Evolutionary conservation across 495 filamentous ascomycete species (phyloP), one percentile per base, ranked within the genome.

Genomic region (Aspergillus diversus): DNA sequence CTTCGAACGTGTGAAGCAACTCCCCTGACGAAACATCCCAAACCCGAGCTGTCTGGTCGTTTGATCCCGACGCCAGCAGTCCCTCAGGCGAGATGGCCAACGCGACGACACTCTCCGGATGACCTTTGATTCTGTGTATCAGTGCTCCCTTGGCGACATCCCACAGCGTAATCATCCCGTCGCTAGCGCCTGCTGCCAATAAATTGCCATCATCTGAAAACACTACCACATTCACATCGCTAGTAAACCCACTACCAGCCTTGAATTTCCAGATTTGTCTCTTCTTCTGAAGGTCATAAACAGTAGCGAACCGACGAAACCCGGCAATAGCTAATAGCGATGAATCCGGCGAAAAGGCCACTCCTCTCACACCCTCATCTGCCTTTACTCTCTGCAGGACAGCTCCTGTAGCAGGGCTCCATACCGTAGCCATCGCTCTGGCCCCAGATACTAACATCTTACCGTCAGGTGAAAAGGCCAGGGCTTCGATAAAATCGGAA

Each of bases 381-480:
- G 53, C 7, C n/a, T 15, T 27, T 5, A 54, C 21, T 32, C 1
- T 54, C 31, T 54, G 4, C 33, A 12, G 21, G 0, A 33, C 21
- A 54, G 12, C 33, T 8, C 33, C 21, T 43, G 39, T 15, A 3
- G 3, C 1, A 1, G 39, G 1, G 39, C 39, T 43, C 39, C 15
- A 43, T 15, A 43, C 3, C 1, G 33, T 54, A 11, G 27, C 15
- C 5, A 1, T 8, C 27, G 1, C 4, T 6, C 27, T 15, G 5
- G 51, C 6, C 21, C 39, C 8, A 43, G 51, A 33, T 15, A 54
- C 21, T 15, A 54, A n/a, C 15, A 54, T 5, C 12, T 33, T 54
- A 54, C 51, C 33, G 21, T 54, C 51, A 15, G 51, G 33, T 15
- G 27, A 54, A 5, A 34, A 72, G 46, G 27, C 60, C 63, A 52